Percentiles rank a stretch among this genome's conserved stretches.
Conservation (phyloP, 1,139 yeast species). For the Geotrichum phurueaensis region DNA sequence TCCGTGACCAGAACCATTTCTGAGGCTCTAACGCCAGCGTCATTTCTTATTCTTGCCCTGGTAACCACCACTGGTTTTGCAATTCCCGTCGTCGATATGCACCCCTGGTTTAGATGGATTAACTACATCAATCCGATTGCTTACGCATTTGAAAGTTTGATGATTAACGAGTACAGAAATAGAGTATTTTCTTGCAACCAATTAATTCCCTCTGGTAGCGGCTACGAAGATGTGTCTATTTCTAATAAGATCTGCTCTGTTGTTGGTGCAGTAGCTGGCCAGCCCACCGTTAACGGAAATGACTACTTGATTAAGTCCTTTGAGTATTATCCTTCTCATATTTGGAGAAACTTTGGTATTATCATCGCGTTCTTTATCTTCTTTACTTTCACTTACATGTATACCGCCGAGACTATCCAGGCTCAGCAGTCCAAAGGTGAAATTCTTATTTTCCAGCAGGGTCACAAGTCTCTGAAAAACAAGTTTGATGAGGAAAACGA, state of each 20-base stretch:
- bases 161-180: slow-evolving; percentile 55
- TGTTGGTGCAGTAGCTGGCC: slow-evolving; percentile 61
- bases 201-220: slow-evolving; percentile 50
- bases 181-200: slow-evolving; percentile 41
- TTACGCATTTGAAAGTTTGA: slow-evolving; percentile 61
- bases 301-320: slow-evolving; percentile 45
- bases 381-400: slow-evolving; percentile 51
- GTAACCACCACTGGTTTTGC: slow-evolving; percentile 74
- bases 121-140: slow-evolving; percentile 67
- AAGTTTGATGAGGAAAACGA: slow-evolving; percentile 26
- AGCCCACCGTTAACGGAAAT: slow-evolving; percentile 50
- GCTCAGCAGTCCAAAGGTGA: slow-evolving; percentile 84
- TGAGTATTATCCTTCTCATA: slow-evolving; percentile 50
- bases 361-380: slow-evolving; percentile 49
- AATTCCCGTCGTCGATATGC: slow-evolving; percentile 60
- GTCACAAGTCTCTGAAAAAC: slow-evolving; percentile 36
- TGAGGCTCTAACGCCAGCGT: slow-evolving; percentile 70
- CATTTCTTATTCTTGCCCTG: slow-evolving; percentile 53
- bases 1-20: slow-evolving; percentile 54
- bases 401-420: slow-evolving; percentile 58
- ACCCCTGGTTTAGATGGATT: slow-evolving; percentile 78
- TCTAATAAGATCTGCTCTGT: slow-evolving; percentile 51
- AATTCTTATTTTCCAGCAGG: slow-evolving; percentile 58
- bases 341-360: slow-evolving; percentile 85
- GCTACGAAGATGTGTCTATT: slow-evolving; percentile 39